Conservation (phyloP, 2,329 filamentous ascomycete species). For the Didymella keratinophila region DNA sequence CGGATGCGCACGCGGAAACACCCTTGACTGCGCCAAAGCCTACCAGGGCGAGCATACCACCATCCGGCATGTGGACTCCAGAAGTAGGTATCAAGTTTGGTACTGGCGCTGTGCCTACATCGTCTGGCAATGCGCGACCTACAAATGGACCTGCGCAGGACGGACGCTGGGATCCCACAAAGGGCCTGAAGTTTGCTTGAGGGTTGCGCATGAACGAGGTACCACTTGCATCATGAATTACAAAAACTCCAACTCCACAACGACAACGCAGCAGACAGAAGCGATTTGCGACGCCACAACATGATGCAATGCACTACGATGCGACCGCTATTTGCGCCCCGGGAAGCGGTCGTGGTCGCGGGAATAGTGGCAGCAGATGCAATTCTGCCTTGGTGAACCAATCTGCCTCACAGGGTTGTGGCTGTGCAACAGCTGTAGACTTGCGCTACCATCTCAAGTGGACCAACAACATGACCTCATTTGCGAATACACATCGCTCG, state of each 20-base stretch:
- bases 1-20: constrained; percentile 55
- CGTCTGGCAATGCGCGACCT: constrained; percentile 42
- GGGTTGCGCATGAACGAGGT: not conserved
- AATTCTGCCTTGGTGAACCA: constrained; percentile 32
- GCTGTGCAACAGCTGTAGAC: constrained; percentile 29
- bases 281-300: constrained; percentile 1
- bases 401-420: constrained; percentile 36
- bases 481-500: constrained; percentile 13
- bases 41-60: constrained; percentile 49
- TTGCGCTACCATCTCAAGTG: constrained; percentile 2
- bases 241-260: not conserved
- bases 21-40: constrained; percentile 62
- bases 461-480: constrained; percentile 19
- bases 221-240: not conserved
- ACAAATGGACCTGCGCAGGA: constrained; percentile 47
- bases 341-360: constrained; percentile 9
- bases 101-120: constrained; percentile 54
- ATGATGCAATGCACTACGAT: constrained; percentile 7
- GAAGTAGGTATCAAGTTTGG: constrained; percentile 82
- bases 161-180: constrained; percentile 51
- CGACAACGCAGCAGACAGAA: not conserved
- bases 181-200: constrained; percentile 52
- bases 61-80: constrained; percentile 74
- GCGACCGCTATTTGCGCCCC: constrained; percentile 4
- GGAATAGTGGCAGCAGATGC: constrained; percentile 14